A percentile compares a stretch with the other conserved stretches of the same genome.
Evolutionary conservation across 495 filamentous ascomycete genomes (phyloP).

Genomic region (Aspergillus panamensis): DNA sequence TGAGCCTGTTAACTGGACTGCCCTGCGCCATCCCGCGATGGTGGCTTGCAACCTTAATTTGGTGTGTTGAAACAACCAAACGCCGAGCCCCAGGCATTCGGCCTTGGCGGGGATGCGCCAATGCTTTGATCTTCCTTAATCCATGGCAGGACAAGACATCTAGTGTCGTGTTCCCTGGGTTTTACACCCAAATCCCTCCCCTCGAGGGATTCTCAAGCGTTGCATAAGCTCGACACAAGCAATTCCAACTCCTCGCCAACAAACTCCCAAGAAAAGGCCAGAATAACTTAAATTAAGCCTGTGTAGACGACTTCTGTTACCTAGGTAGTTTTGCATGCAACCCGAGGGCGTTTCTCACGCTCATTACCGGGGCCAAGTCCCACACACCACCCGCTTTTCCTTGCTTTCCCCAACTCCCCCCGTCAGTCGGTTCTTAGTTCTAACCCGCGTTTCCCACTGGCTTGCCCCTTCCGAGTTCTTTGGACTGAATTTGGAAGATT

Average conservation of each 20-base stretch:
- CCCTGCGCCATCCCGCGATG: slow-evolving; percentile 1
- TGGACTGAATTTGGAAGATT: not conserved
- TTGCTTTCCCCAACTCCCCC: not conserved
- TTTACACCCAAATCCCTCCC: not conserved
- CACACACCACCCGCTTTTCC: not conserved
- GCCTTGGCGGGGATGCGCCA: not conserved
- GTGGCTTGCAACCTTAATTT: slow-evolving; percentile 5
- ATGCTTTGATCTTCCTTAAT: not conserved
- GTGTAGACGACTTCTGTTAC: slow-evolving; percentile 5
- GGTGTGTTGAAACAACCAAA: not conserved
- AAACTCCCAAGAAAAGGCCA: slow-evolving; percentile 4
- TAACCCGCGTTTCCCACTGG: slow-evolving; percentile 7
- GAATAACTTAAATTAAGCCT: slow-evolving; percentile 1
- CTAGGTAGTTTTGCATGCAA: not conserved
- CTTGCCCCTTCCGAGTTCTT: not conserved
- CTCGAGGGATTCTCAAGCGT: slow-evolving; percentile 6
- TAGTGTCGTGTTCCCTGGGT: not conserved
- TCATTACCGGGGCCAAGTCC: not conserved
- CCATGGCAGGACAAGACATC: not conserved
- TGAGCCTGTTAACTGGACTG: not conserved
- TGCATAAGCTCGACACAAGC: slow-evolving; percentile 3
- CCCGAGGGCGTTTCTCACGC: not conserved
- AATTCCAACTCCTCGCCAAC: slow-evolving; percentile 10
- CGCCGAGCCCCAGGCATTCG: not conserved
- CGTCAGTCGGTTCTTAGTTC: not conserved